These are phyloP conservation scores for Didymella lethalis DNA, from an alignment of 2,329 filamentous ascomycete species.

Conservation along the genomic window DNA sequence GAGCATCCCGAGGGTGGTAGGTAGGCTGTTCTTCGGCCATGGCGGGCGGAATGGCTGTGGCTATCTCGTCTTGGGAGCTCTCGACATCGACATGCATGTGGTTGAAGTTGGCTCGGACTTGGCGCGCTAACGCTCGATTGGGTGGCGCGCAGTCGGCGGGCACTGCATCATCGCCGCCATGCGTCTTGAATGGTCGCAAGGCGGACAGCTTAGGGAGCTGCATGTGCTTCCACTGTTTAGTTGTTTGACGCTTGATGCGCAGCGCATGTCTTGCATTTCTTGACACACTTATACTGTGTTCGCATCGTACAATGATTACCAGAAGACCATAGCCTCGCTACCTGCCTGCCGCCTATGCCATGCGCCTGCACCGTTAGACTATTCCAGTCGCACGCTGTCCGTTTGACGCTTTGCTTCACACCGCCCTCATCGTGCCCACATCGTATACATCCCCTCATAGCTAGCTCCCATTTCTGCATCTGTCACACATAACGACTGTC, in stretches of 20 bases:
- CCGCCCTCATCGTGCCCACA: slow-evolving; percentile 12
- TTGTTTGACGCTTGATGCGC: neutral
- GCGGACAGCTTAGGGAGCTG: slow-evolving; percentile 3
- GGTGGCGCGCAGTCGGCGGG: slow-evolving; percentile 7
- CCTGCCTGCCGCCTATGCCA: slow-evolving; percentile 30
- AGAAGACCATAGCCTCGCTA: slow-evolving; percentile 8
- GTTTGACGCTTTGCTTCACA: slow-evolving; percentile 17
- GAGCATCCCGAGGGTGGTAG: slow-evolving; percentile 78
- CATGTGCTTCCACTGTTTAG: slow-evolving; percentile 6
- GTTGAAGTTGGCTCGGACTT: slow-evolving; percentile 30
- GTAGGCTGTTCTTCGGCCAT: slow-evolving; percentile 47
- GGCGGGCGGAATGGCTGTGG: slow-evolving; percentile 41
- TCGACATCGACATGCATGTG: slow-evolving; percentile 16
- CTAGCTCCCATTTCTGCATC: slow-evolving; percentile 3
- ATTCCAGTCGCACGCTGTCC: slow-evolving; percentile 23
- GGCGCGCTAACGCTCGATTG: slow-evolving; percentile 17
- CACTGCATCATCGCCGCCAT: slow-evolving; percentile 17
- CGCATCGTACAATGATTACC: slow-evolving; percentile 12
- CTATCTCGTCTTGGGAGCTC: slow-evolving; percentile 33
- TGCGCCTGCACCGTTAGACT: slow-evolving; percentile 23
- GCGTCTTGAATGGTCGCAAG: slow-evolving; percentile 13
- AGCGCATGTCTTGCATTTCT: neutral
- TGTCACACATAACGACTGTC: neutral
- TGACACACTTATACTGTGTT: slow-evolving; percentile 1
- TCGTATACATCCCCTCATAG: slow-evolving; percentile 9